Base-by-base conservation (phyloP, 2,329 filamentous ascomycete species). In the Byssoonygena ceratinophila region DNA sequence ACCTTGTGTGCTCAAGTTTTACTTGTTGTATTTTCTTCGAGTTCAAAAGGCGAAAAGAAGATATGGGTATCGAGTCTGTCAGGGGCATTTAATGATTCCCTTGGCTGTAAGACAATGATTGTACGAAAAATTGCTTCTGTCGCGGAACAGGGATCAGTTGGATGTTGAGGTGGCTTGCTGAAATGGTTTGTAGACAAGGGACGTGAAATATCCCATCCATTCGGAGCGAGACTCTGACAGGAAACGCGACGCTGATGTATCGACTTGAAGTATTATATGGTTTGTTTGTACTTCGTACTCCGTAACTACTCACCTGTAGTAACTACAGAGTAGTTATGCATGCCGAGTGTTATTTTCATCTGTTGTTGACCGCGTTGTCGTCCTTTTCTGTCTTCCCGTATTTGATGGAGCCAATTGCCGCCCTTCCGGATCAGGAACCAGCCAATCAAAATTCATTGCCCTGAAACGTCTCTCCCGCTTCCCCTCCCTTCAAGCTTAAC, bases 331-430 rank as follows among this genome's bases (percentile, higher is more conserved):
- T n/a, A n/a, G n/a, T n/a, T n/a, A n/a, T n/a, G n/a, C n/a, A n/a
- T n/a, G n/a, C n/a, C n/a, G n/a, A n/a, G n/a, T n/a, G n/a, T n/a
- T n/a, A n/a, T n/a, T n/a, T n/a, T n/a, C n/a, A n/a, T 36, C 20
- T 40, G 16, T 5, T 29, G 5, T 9, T 29, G 27, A 4, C 27
- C 9, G 27, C 9, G 27, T 29, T 29, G 27, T 29, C 27, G 3
- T 7, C 22, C 2, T 29, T 8, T 1, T 4, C 39, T 11, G 22
- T 29, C 40, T 44, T 44, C 22, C 40, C 23, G 40, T 2, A 32
- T 45, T 45, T 31, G 43, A 29, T 45, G 43, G 43, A 45, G 23
- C 43, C 43, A 29, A 23, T 32, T 45, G 44, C 44, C 44, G 44
- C 44, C 29, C 29, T 37, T 34, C 31, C 31, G 43, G 44, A n/a